A percentile compares a stretch with the other conserved stretches of the same genome.
phyloP scores from a whole-genome alignment of 352 stramenopile species.

The Globisporangium irregulare region DNA sequence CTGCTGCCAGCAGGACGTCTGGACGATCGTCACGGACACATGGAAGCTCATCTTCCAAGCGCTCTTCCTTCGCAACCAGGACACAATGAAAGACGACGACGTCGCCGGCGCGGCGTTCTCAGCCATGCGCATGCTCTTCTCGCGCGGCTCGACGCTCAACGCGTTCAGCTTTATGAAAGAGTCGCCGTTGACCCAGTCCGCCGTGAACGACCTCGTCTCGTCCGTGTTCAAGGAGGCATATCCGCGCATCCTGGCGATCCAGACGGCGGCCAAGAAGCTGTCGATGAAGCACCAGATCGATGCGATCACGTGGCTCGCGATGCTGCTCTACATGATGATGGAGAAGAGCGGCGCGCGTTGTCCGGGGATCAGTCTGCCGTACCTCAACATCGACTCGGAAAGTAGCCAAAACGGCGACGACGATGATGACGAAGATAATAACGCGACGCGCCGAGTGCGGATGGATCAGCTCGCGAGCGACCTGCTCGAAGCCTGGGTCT shows the following conservation, averaged over 20 bases:
- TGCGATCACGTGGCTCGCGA: slow-evolving; percentile 58
- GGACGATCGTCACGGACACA: slow-evolving; percentile 69
- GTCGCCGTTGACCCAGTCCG: slow-evolving; percentile 27
- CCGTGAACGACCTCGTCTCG: slow-evolving; percentile 62
- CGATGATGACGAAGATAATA: slow-evolving; percentile 44
- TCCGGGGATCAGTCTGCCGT: slow-evolving; percentile 63
- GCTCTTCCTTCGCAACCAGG: slow-evolving; percentile 24
- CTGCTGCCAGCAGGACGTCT: slow-evolving; percentile 78
- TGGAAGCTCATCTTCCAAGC: slow-evolving; percentile 83
- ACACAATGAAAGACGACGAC: not conserved
- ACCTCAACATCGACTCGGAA: slow-evolving; percentile 62
- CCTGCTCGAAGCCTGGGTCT: slow-evolving; percentile 53
- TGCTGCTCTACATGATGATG: slow-evolving; percentile 86
- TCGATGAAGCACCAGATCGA: slow-evolving; percentile 61
- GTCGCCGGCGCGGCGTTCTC: slow-evolving; percentile 47
- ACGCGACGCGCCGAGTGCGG: slow-evolving; percentile 41
- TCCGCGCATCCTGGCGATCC: slow-evolving; percentile 48
- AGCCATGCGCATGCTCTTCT: slow-evolving; percentile 60
- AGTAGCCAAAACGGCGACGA: slow-evolving; percentile 23
- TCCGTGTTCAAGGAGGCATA: slow-evolving; percentile 67
- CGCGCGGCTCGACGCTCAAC: slow-evolving; percentile 37
- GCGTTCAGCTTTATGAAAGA: slow-evolving; percentile 33
- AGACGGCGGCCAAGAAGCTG: slow-evolving; percentile 39
- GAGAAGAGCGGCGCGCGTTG: slow-evolving; percentile 62
- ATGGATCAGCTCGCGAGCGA: slow-evolving; percentile 53